phyloP scores from a whole-genome alignment of 495 filamentous ascomycete species.

The Clohesyomyces aquaticus region DNA sequence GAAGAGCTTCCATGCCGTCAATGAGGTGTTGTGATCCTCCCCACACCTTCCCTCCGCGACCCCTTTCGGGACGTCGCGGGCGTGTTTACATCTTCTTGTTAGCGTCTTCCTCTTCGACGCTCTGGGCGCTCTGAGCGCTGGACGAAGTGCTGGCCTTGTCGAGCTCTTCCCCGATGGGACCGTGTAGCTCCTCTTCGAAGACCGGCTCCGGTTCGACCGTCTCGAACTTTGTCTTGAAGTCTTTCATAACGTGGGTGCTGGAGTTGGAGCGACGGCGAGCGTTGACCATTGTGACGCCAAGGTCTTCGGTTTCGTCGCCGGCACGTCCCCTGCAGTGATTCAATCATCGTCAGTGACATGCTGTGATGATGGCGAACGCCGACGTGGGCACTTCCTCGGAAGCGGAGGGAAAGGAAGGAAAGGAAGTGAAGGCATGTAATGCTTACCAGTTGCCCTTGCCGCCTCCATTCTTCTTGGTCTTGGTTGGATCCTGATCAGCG shows the following conservation, averaged over 20 bases:
- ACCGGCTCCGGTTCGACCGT: constrained; percentile 80
- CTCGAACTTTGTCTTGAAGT: constrained; percentile 90
- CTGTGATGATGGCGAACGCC: not conserved
- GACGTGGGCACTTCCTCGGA: constrained; percentile 16
- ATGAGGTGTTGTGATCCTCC: constrained; percentile 3
- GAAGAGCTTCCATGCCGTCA: constrained; percentile 7
- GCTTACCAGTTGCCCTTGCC: constrained; percentile 93
- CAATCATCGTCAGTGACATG: constrained; percentile 19
- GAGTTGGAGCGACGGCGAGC: constrained; percentile 91
- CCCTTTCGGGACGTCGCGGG: constrained; percentile 19
- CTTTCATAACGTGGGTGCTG: constrained; percentile 67
- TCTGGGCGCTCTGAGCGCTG: constrained; percentile 40
- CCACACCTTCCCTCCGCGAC: constrained; percentile 5
- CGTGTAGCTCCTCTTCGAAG: constrained; percentile 83
- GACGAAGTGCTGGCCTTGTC: constrained; percentile 47
- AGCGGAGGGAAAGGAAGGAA: constrained; percentile 2
- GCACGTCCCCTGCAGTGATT: constrained; percentile 68
- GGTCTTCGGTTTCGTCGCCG: constrained; percentile 75
- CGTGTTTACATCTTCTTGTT: constrained; percentile 41
- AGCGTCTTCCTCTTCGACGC: constrained; percentile 46
- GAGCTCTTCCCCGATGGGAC: constrained; percentile 41
- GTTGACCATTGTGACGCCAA: constrained; percentile 78
- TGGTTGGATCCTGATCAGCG: constrained; percentile 79
- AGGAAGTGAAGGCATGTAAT: constrained; percentile 4
- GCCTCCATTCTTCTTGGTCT: constrained; percentile 94